Conservation (phyloP, 2,329 filamentous ascomycete species). For the Taxawa tesnikishii region DNA sequence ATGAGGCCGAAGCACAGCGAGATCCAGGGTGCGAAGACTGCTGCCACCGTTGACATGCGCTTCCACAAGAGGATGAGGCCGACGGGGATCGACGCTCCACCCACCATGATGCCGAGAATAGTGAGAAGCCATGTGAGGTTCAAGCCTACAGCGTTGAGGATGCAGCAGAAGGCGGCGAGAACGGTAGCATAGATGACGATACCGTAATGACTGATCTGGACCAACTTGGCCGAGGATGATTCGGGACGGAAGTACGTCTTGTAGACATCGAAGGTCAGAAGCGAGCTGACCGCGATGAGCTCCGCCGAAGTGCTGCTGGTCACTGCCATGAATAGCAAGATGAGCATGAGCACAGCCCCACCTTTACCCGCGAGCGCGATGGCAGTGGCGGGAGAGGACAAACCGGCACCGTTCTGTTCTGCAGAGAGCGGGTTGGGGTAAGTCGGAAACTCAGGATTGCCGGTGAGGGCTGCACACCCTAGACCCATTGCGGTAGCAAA, state of each 20-base stretch:
- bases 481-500: slow-evolving; percentile 31
- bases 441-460: slow-evolving; percentile 30
- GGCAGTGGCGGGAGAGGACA: slow-evolving; percentile 18
- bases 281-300: slow-evolving; percentile 26
- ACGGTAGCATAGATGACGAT: slow-evolving; percentile 21
- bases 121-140: slow-evolving; percentile 22
- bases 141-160: slow-evolving; percentile 23
- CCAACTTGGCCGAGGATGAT: slow-evolving; percentile 18
- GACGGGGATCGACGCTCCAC: slow-evolving; percentile 21
- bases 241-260: slow-evolving; percentile 27
- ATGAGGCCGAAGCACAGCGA: slow-evolving; percentile 22
- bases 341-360: slow-evolving; percentile 17
- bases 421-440: slow-evolving; percentile 21
- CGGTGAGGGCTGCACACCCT: slow-evolving; percentile 26
- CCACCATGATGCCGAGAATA: slow-evolving; percentile 24
- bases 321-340: slow-evolving; percentile 22
- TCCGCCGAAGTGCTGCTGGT: slow-evolving; percentile 23
- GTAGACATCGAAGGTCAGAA: slow-evolving; percentile 32
- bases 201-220: slow-evolving; percentile 22
- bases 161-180: slow-evolving; percentile 23
- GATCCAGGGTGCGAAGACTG: slow-evolving; percentile 18
- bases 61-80: slow-evolving; percentile 23
- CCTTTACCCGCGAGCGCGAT: slow-evolving; percentile 18
- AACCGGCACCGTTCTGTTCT: slow-evolving; percentile 16
- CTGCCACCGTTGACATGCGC: slow-evolving; percentile 19